A percentile compares a stretch with the other conserved stretches of the same genome.
Conservation (phyloP, 2,329 filamentous ascomycete genomes). For the Westerdykella ornata region DNA sequence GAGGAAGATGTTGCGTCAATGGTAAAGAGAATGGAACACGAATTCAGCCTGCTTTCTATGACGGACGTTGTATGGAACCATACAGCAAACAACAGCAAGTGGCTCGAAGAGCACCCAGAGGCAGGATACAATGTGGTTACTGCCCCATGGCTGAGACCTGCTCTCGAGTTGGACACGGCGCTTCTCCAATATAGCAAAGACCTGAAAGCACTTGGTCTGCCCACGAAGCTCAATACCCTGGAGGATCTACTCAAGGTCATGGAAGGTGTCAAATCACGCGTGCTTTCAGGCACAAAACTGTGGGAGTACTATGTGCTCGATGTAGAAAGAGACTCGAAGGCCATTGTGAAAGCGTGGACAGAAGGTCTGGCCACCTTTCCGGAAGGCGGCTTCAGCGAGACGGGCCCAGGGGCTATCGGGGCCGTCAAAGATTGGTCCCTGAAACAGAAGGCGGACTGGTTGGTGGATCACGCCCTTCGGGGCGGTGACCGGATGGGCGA, state of each 20-base stretch:
- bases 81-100: slow-evolving; percentile 90
- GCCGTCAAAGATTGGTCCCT: slow-evolving; percentile 50
- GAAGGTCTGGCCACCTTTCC: slow-evolving; percentile 52
- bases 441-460: slow-evolving; percentile 56
- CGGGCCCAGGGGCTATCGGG: slow-evolving; percentile 47
- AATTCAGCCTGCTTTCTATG: slow-evolving; percentile 77
- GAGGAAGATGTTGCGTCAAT: slow-evolving; percentile 73
- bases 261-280: slow-evolving; percentile 73
- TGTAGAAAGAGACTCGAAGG: slow-evolving; percentile 63
- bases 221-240: slow-evolving; percentile 61
- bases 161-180: slow-evolving; percentile 69
- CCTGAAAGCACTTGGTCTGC: slow-evolving; percentile 62
- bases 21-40: slow-evolving; percentile 72
- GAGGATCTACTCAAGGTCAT: slow-evolving; percentile 76
- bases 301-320: slow-evolving; percentile 94
- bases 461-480: slow-evolving; percentile 62
- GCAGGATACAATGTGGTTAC: slow-evolving; percentile 91
- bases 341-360: slow-evolving; percentile 65
- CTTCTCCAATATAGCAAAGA: slow-evolving; percentile 60
- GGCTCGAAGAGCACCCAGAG: slow-evolving; percentile 91
- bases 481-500: slow-evolving; percentile 71
- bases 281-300: slow-evolving; percentile 68
- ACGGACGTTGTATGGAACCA: slow-evolving; percentile 98
- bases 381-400: slow-evolving; percentile 46
- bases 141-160: slow-evolving; percentile 63